A percentile compares a stretch with the other conserved stretches of the same genome.
Evolutionary conservation across 2,329 filamentous ascomycete genomes (phyloP).

Genomic region (Cyphellophora europaea): DNA sequence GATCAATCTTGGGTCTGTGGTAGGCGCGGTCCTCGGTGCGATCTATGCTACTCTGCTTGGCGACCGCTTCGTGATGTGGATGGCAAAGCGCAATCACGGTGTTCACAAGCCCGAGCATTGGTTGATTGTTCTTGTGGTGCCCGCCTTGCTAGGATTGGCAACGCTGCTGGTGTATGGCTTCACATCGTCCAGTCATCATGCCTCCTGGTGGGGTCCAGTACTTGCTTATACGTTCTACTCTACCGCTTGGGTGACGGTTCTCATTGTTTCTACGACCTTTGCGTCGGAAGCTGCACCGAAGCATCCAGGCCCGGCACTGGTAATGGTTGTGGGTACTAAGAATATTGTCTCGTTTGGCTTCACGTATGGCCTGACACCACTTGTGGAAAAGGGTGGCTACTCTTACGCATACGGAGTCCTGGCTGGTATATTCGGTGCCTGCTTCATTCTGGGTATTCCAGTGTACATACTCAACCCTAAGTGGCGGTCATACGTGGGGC

Average conservation of each 20-base stretch:
- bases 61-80: too few relatives aligned
- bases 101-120: conserved; percentile 48
- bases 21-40: too few relatives aligned
- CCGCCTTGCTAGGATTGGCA: background rate
- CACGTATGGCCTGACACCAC: conserved; percentile 4
- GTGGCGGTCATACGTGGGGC: too few relatives aligned
- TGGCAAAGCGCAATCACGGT: conserved; percentile 43
- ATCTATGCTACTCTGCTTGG: too few relatives aligned
- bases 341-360: conserved; percentile 6
- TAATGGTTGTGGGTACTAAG: too few relatives aligned
- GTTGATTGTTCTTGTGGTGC: background rate
- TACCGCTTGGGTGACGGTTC: conserved; percentile 1
- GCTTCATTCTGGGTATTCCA: background rate
- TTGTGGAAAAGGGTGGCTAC: too few relatives aligned
- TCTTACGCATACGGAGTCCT: too few relatives aligned
- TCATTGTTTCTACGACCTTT: background rate
- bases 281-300: conserved; percentile 1
- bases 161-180: too few relatives aligned
- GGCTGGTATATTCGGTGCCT: conserved; percentile 1
- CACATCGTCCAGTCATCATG: too few relatives aligned
- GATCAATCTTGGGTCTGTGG: too few relatives aligned
- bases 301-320: conserved; percentile 6
- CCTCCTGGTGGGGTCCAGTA: too few relatives aligned
- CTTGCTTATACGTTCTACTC: background rate
- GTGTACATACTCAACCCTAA: conserved; percentile 1